Evolutionary conservation across 495 filamentous ascomycete genomes (phyloP).

Genomic region (Aspergillus cavernicola): DNA sequence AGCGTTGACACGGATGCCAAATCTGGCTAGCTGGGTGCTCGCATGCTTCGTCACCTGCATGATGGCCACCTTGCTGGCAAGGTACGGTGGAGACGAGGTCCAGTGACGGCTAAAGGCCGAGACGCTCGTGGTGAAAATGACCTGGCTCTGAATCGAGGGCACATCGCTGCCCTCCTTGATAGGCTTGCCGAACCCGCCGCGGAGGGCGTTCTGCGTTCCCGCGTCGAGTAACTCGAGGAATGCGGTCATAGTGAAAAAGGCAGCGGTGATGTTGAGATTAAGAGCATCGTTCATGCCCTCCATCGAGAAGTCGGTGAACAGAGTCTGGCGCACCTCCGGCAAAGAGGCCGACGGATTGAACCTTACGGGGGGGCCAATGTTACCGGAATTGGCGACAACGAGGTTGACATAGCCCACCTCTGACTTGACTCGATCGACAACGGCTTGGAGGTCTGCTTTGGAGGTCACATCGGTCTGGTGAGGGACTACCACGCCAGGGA

Average conservation of each 20-base stretch:
- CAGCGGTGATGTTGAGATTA: slow-evolving; percentile 32
- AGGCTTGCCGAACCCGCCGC: not conserved
- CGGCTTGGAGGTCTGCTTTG: slow-evolving; percentile 29
- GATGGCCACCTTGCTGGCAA: slow-evolving; percentile 58
- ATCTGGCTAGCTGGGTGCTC: slow-evolving; percentile 48
- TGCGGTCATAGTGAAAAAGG: slow-evolving; percentile 37
- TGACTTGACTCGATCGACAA: slow-evolving; percentile 27
- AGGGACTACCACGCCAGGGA: slow-evolving; percentile 32
- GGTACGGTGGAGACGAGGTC: slow-evolving; percentile 56
- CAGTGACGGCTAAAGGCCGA: slow-evolving; percentile 51
- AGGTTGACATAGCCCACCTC: slow-evolving; percentile 50
- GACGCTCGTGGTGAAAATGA: slow-evolving; percentile 60
- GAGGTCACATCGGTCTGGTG: slow-evolving; percentile 40
- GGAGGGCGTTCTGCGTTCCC: slow-evolving; percentile 28
- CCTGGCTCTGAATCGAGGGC: slow-evolving; percentile 42
- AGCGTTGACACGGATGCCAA: slow-evolving; percentile 56
- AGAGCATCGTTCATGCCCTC: slow-evolving; percentile 45
- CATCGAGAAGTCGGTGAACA: slow-evolving; percentile 43
- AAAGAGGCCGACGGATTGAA: slow-evolving; percentile 11
- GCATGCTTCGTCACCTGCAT: slow-evolving; percentile 60
- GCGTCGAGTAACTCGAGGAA: slow-evolving; percentile 43
- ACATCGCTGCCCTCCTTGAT: not conserved
- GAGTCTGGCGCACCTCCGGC: slow-evolving; percentile 15
- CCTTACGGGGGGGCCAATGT: slow-evolving; percentile 6
- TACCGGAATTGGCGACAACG: slow-evolving; percentile 63